phyloP scores from a whole-genome alignment of 1,284 basidiomycete genomes.

The Neotropicomus parvogracilis region DNA sequence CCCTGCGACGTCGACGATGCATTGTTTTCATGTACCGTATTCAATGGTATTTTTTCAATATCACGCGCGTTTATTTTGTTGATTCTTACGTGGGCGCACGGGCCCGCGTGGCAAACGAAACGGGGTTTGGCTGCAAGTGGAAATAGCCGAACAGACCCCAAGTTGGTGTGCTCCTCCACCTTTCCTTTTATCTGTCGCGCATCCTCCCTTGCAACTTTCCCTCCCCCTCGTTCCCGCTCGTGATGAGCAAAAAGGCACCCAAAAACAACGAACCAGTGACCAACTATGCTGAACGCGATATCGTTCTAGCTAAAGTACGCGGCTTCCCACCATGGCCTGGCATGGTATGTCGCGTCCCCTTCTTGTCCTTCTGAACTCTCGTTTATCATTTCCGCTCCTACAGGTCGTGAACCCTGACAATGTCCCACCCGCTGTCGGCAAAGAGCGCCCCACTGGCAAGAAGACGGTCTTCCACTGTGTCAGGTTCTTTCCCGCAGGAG shows the following conservation, averaged over 20 bases:
- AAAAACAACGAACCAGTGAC: constrained; percentile 46
- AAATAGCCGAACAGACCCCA: constrained; percentile 40
- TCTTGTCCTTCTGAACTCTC: constrained; percentile 3
- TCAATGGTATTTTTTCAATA: constrained; percentile 33
- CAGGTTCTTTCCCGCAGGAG: constrained; percentile 86
- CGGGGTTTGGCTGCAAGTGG: constrained; percentile 37
- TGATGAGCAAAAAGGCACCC: constrained; percentile 58
- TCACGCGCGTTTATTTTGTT: constrained; percentile 34
- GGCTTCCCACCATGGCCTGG: constrained; percentile 94
- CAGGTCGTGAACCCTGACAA: constrained; percentile 75
- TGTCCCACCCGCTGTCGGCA: constrained; percentile 57
- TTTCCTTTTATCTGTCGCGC: constrained; percentile 39
- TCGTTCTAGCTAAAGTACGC: constrained; percentile 90
- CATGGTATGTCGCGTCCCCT: constrained; percentile 58
- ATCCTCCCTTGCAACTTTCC: constrained; percentile 23
- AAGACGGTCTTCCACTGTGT: constrained; percentile 75
- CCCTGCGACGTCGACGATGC: constrained; percentile 20
- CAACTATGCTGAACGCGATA: constrained; percentile 63
- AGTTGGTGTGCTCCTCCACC: constrained; percentile 40
- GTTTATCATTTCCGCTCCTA: constrained; percentile 9
- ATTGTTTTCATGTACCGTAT: constrained; percentile 29
- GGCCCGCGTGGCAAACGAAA: constrained; percentile 40
- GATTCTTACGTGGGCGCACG: constrained; percentile 39
- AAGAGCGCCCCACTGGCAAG: constrained; percentile 68
- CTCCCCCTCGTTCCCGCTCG: constrained; percentile 14